Percentiles rank a stretch among this genome's conserved stretches.
Conservation (phyloP, 768 basidiomycete species). For the Leccinum imitatum region DNA sequence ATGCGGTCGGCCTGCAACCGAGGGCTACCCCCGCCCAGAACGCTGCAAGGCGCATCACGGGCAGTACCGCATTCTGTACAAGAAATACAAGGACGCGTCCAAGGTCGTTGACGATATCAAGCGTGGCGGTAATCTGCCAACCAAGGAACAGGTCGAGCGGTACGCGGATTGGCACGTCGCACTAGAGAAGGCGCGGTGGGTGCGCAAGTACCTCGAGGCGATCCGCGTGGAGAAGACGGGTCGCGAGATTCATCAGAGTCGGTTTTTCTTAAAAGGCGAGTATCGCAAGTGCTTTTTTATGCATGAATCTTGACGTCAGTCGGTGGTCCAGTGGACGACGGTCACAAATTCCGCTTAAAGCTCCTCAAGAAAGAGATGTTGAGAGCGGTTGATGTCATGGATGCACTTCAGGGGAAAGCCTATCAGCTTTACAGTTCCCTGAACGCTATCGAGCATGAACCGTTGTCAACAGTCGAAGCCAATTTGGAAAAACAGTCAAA, state of each 20-base stretch:
- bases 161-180: constrained; percentile 14
- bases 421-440: constrained; percentile 18
- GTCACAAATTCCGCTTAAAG: constrained; percentile 32
- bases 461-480: background rate
- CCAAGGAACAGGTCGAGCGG: constrained; percentile 12
- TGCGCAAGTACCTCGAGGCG: constrained; percentile 32
- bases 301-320: background rate
- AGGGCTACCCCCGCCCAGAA: constrained; percentile 15
- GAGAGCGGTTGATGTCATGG: constrained; percentile 19
- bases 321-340: constrained; percentile 26
- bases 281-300: background rate
- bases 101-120: constrained; percentile 24
- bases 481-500: background rate
- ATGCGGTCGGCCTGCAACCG: constrained; percentile 19
- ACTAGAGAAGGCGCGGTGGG: constrained; percentile 22
- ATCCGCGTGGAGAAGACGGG: constrained; percentile 34
- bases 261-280: constrained; percentile 35
- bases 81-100: constrained; percentile 30
- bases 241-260: constrained; percentile 29
- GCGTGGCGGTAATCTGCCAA: constrained; percentile 15
- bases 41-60: constrained; percentile 29
- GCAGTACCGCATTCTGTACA: constrained; percentile 26
- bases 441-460: background rate
- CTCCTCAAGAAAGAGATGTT: constrained; percentile 31
- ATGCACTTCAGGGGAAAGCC: constrained; percentile 20